Evolutionary conservation across 345 rosid species (phyloP), one percentile per base, ranked within the genome.

Genomic region (Salix purpurea): DNA sequence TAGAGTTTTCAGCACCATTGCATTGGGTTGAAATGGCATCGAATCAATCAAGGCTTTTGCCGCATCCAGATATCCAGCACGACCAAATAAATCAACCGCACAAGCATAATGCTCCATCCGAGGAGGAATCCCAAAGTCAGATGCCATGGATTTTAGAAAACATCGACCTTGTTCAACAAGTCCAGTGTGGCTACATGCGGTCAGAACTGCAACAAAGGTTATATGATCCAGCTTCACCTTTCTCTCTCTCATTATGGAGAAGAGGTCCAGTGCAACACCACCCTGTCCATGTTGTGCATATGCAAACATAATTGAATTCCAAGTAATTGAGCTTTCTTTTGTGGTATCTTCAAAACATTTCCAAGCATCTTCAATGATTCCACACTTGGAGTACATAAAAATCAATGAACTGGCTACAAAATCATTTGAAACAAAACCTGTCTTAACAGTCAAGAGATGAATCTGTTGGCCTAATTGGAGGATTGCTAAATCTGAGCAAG

Each of bases 51-150:
- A 70, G 32, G 85, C 76, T 82, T 84, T 88, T 14, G 92, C 96
- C 76, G 85, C 84, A 12, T 78, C 69, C 65, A 87, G 75, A 60
- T 65, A 76, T 13, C 96, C 91, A 70, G 97, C 91, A 54, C 94
- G 80, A 11, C 97, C 97, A 76, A 87, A 83, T 14, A 91, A 88
- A 88, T 92, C 97, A 80, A 92, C 85, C 5, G 87, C 89, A 74
- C 92, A 90, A 70, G 94, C 92, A 73, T 90, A 92, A 82, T 92
- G 95, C 83, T 92, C 97, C 89, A 85, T 87, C 54, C 89, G 74
- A 7, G 93, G 92, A 61, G 89, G 75, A 77, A 90, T 86, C 26
- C 90, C 89, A 58, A 85, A 85, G 61, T 86, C 89, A 1, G 82
- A 67, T 79, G 79, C 90, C 96, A 92, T 92, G 1, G 79, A 82